These are phyloP conservation scores for Scenedesmus sp. DNA, from an alignment of 163 green algal genomes.

Conservation along the genomic window DNA sequence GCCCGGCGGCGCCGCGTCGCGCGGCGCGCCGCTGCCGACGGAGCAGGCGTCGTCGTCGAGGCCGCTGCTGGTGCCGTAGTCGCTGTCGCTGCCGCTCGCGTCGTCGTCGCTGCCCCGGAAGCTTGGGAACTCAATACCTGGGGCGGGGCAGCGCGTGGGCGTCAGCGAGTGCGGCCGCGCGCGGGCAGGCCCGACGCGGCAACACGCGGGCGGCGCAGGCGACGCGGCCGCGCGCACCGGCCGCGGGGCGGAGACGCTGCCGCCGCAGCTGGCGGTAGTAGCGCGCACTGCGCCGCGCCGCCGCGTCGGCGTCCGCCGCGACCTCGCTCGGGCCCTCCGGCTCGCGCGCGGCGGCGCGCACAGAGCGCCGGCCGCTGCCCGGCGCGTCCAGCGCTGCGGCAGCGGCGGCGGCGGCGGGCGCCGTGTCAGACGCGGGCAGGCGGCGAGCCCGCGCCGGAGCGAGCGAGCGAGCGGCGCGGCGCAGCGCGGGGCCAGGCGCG, in stretches of 20 bases:
- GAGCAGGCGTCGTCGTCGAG: not conserved
- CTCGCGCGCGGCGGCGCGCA: not conserved
- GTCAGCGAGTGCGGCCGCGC: too few relatives aligned
- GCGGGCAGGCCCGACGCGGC: too few relatives aligned
- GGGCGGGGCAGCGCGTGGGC: not conserved
- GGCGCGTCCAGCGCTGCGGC: not conserved
- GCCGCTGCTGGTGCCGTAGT: conserved; percentile 14
- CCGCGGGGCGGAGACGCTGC: not conserved
- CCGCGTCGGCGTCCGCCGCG: not conserved
- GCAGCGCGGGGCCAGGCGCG: too few relatives aligned
- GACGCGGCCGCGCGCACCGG: not conserved
- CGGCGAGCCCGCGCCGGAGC: not conserved
- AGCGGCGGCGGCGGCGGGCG: not conserved
- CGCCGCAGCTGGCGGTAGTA: conserved; percentile 9
- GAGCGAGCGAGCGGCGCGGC: too few relatives aligned
- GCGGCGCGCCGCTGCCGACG: not conserved
- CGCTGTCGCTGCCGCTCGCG: not conserved
- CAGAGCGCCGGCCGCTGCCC: conserved; percentile 5
- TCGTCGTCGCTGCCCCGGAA: not conserved
- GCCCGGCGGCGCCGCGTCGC: too few relatives aligned
- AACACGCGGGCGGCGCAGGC: too few relatives aligned
- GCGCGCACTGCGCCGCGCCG: not conserved
- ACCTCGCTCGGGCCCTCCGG: not conserved
- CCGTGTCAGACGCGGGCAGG: not conserved
- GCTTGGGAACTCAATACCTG: conserved; percentile 17